Percentiles rank a stretch among this genome's conserved stretches.
Evolutionary conservation across 1,139 yeast species (phyloP).

Genomic region (Saccharomyces pastorianus): DNA sequence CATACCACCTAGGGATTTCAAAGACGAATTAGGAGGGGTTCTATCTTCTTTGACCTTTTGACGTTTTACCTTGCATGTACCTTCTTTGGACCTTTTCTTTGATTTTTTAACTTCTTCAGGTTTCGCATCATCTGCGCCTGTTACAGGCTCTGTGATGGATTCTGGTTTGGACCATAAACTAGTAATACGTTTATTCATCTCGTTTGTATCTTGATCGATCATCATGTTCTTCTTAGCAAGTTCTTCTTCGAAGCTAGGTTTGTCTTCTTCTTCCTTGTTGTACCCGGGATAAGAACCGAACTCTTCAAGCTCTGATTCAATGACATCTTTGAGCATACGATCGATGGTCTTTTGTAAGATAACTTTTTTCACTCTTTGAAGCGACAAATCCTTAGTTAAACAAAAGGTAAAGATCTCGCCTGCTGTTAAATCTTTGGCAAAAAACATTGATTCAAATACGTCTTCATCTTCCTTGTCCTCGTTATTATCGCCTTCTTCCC

Average conservation of each 20-base stretch:
- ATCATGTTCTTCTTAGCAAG: conserved; percentile 41
- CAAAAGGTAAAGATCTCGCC: conserved; percentile 48
- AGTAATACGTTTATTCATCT: conserved; percentile 69
- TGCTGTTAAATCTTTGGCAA: conserved; percentile 50
- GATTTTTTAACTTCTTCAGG: conserved; percentile 16
- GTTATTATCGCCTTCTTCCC: conserved; percentile 10
- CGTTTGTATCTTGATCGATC: conserved; percentile 54
- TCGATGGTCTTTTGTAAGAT: conserved; percentile 52
- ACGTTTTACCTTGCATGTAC: conserved; percentile 28
- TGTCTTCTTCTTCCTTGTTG: conserved; percentile 22
- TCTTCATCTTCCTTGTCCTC: conserved; percentile 35
- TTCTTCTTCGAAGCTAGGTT: conserved; percentile 24
- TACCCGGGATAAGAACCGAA: conserved; percentile 33
- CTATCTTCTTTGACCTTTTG: conserved; percentile 44
- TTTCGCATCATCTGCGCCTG: conserved; percentile 12
- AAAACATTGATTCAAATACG: conserved; percentile 37
- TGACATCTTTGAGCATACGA: conserved; percentile 40
- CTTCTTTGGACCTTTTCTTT: conserved; percentile 30
- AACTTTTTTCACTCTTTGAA: conserved; percentile 59
- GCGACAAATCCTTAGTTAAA: conserved; percentile 52
- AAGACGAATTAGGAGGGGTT: conserved; percentile 58
- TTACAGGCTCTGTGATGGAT: conserved; percentile 9
- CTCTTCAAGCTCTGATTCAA: conserved; percentile 38
- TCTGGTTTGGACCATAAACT: conserved; percentile 50
- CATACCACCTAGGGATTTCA: conserved; percentile 82